These are phyloP conservation scores for Boletellus ananas DNA, from an alignment of 768 basidiomycete genomes.

Conservation along the genomic window DNA sequence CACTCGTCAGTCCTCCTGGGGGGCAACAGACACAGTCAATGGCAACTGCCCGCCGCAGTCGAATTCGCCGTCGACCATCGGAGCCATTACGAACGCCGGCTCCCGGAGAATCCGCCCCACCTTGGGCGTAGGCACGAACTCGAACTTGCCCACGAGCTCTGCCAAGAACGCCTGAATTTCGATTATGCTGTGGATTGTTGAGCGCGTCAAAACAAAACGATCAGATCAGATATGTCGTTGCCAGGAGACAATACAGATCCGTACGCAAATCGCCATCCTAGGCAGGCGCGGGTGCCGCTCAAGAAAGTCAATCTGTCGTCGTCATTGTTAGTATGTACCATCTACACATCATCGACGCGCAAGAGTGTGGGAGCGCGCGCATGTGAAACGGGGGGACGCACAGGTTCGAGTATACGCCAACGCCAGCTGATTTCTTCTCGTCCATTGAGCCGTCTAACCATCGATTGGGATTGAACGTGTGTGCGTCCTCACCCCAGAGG, in stretches of 20 bases:
- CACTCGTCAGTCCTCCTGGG: not conserved
- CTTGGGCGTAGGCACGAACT: not conserved
- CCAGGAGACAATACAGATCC: not conserved
- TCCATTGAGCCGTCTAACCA: constrained; percentile 18
- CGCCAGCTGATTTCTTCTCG: constrained; percentile 12
- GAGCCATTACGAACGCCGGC: not conserved
- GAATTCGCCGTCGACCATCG: not conserved
- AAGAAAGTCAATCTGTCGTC: not conserved
- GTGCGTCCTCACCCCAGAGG: constrained; percentile 30
- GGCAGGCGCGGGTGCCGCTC: not conserved
- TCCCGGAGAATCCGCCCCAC: not conserved
- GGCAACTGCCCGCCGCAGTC: not conserved
- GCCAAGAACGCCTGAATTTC: not conserved
- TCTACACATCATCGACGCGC: not conserved
- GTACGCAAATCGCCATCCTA: not conserved
- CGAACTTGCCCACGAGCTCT: not conserved
- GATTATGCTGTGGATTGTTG: not conserved
- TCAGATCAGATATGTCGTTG: not conserved
- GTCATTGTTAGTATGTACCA: not conserved
- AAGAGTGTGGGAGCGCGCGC: too few relatives aligned
- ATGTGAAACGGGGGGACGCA: constrained; percentile 9
- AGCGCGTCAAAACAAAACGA: not conserved
- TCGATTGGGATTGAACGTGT: constrained; percentile 28
- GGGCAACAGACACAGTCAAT: not conserved
- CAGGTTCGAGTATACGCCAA: constrained; percentile 30